Percentiles rank a stretch among this genome's conserved stretches.
Conservation (phyloP, 2,329 filamentous ascomycete genomes). For the Chaetomiaceae sp. region DNA sequence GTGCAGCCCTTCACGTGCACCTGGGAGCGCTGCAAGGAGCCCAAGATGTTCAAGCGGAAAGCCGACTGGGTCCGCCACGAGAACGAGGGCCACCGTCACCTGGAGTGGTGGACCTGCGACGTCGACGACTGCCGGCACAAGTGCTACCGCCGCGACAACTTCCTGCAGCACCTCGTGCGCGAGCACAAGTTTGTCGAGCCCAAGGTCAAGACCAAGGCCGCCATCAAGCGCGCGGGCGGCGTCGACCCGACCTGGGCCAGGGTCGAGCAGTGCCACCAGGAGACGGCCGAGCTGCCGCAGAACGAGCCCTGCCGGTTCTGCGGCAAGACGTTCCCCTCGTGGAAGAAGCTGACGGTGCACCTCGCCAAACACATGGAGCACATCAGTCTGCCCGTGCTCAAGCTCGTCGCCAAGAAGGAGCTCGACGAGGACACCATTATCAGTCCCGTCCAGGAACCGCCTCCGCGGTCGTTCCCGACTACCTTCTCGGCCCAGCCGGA, state of each 20-base stretch:
- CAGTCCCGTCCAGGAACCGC: slow-evolving; percentile 59
- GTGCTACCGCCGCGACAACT: slow-evolving; percentile 88
- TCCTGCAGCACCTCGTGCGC: slow-evolving; percentile 84
- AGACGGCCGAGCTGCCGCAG: slow-evolving; percentile 60
- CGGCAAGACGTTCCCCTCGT: slow-evolving; percentile 71
- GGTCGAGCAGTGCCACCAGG: slow-evolving; percentile 71
- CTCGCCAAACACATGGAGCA: slow-evolving; percentile 92
- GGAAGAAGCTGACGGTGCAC: slow-evolving; percentile 94
- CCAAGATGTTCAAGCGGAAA: slow-evolving; percentile 91
- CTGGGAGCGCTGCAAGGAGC: slow-evolving; percentile 74
- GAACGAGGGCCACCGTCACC: slow-evolving; percentile 82
- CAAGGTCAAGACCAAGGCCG: slow-evolving; percentile 69
- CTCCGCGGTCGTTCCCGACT: slow-evolving; percentile 37
- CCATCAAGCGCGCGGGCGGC: slow-evolving; percentile 55
- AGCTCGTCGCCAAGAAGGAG: slow-evolving; percentile 45
- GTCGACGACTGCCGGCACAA: slow-evolving; percentile 74
- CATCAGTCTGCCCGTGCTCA: slow-evolving; percentile 75
- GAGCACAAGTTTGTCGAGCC: slow-evolving; percentile 86
- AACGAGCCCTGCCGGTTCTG: slow-evolving; percentile 87
- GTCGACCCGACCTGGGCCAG: slow-evolving; percentile 68
- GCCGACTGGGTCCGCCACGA: slow-evolving; percentile 95
- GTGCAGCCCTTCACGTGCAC: slow-evolving; percentile 92
- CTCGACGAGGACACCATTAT: slow-evolving; percentile 60
- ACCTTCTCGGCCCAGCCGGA: slow-evolving; percentile 33
- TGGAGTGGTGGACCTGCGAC: slow-evolving; percentile 88